Conservation (phyloP, 352 stramenopile genomes). For the Blastocystis sp. region DNA sequence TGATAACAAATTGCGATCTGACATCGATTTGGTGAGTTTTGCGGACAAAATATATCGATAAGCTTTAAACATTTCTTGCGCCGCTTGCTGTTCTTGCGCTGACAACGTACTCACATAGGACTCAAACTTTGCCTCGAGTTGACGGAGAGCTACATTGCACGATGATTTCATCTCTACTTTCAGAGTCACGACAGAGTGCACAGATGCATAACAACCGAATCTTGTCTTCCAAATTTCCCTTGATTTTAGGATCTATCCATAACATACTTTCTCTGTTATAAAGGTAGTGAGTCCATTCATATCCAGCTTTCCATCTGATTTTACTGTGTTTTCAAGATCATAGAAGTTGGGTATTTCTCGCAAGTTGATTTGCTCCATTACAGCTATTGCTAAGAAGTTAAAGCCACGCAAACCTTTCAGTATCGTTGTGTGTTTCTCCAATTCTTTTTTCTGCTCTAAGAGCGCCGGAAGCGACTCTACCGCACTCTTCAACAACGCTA, state of each 20-base stretch:
- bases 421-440: slow-evolving; percentile 80
- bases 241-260: slow-evolving; percentile 68
- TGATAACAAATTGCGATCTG: not conserved
- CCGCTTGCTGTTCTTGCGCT: not conserved
- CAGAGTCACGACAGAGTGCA: not conserved
- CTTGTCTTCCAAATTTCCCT: slow-evolving; percentile 78
- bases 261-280: slow-evolving; percentile 51
- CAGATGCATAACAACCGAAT: slow-evolving; percentile 69
- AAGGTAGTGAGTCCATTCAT: not conserved
- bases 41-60: slow-evolving; percentile 23
- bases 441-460: slow-evolving; percentile 75
- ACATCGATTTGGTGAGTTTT: not conserved
- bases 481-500: slow-evolving; percentile 67
- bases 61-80: slow-evolving; percentile 18
- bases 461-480: slow-evolving; percentile 76
- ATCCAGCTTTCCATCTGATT: slow-evolving; percentile 66
- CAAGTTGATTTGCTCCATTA: slow-evolving; percentile 77
- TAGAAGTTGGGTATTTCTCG: slow-evolving; percentile 72
- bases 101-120: not conserved
- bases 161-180: not conserved
- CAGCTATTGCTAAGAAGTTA: slow-evolving; percentile 57
- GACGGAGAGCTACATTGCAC: not conserved
- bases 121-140: not conserved
- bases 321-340: slow-evolving; percentile 67
- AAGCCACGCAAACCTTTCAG: slow-evolving; percentile 67